phyloP scores from a whole-genome alignment of 441 rosid species.

The Adansonia rubrostipa region DNA sequence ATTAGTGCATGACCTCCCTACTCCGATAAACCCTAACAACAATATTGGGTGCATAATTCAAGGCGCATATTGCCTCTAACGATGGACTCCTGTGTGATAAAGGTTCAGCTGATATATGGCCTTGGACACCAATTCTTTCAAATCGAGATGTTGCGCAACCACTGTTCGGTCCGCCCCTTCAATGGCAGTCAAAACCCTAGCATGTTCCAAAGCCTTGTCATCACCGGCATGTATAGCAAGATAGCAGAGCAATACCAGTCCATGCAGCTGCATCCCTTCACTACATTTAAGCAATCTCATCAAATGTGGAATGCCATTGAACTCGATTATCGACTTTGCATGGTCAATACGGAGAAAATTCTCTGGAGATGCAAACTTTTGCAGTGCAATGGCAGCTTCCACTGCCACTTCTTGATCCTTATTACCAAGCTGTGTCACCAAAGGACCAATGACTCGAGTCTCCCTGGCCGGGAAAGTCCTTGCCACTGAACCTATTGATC shows the following conservation, averaged over 20 bases:
- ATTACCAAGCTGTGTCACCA: conserved; percentile 50
- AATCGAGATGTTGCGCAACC: conserved; percentile 46
- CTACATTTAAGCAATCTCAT: conserved; percentile 52
- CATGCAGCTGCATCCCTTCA: conserved; percentile 51
- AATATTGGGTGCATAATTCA: conserved; percentile 19
- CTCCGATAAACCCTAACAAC: too few species aligned
- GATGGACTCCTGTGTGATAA: conserved; percentile 49
- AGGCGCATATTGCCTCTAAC: conserved; percentile 46
- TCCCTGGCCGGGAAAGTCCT: conserved; percentile 73
- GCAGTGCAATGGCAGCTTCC: conserved; percentile 54
- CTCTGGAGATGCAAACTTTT: conserved; percentile 51
- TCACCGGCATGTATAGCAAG: conserved; percentile 53
- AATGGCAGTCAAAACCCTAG: conserved; percentile 56
- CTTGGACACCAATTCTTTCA: conserved; percentile 49
- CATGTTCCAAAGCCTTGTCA: conserved; percentile 50
- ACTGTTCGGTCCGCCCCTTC: conserved; percentile 57
- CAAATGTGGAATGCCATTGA: conserved; percentile 42
- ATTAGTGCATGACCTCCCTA: too few species aligned
- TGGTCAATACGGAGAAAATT: conserved; percentile 56
- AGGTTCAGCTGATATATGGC: conserved; percentile 53
- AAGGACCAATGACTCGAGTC: conserved; percentile 51
- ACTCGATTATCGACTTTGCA: conserved; percentile 54
- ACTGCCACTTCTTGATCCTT: conserved; percentile 47
- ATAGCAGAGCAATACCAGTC: conserved; percentile 54
- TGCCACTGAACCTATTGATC: conserved; percentile 59